These are phyloP conservation scores for Polychaeton citri DNA, from an alignment of 2,329 filamentous ascomycete species.

Conservation along the genomic window DNA sequence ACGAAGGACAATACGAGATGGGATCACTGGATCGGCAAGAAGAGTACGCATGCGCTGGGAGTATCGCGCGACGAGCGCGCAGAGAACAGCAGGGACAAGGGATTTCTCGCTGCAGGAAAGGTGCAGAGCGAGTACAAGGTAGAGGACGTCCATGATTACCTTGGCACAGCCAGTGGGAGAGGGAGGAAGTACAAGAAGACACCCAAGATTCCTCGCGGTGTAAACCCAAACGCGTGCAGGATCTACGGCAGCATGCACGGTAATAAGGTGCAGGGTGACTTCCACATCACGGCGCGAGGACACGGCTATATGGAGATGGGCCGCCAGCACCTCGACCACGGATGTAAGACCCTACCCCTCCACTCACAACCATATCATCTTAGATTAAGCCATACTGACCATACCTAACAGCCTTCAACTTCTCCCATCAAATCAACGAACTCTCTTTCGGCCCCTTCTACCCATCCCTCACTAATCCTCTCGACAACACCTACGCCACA, in stretches of 20 bases:
- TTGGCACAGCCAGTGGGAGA: conserved; percentile 48
- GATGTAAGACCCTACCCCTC: conserved; percentile 39
- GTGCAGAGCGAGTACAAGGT: conserved; percentile 44
- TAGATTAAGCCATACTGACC: neutral
- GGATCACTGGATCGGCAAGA: conserved; percentile 67
- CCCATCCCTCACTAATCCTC: conserved; percentile 81
- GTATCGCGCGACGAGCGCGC: conserved; percentile 46
- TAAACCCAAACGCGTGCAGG: conserved; percentile 59
- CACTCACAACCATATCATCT: neutral
- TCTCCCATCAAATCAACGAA: conserved; percentile 91
- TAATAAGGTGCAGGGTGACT: conserved; percentile 96
- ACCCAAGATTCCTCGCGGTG: conserved; percentile 43
- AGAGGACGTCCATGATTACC: conserved; percentile 83
- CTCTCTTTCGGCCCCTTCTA: conserved; percentile 97
- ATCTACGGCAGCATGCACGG: conserved; percentile 81
- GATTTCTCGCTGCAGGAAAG: conserved; percentile 33
- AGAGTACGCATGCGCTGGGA: conserved; percentile 42
- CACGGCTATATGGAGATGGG: conserved; percentile 84
- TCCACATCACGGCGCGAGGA: conserved; percentile 89
- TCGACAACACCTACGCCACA: conserved; percentile 75
- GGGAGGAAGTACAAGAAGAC: conserved; percentile 55
- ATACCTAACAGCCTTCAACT: conserved; percentile 86
- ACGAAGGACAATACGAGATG: conserved; percentile 67
- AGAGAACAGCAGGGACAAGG: conserved; percentile 44
- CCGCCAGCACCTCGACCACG: conserved; percentile 63